These are phyloP conservation scores for Xylaria sp. DNA, from an alignment of 495 filamentous ascomycete genomes.

Conservation along the genomic window DNA sequence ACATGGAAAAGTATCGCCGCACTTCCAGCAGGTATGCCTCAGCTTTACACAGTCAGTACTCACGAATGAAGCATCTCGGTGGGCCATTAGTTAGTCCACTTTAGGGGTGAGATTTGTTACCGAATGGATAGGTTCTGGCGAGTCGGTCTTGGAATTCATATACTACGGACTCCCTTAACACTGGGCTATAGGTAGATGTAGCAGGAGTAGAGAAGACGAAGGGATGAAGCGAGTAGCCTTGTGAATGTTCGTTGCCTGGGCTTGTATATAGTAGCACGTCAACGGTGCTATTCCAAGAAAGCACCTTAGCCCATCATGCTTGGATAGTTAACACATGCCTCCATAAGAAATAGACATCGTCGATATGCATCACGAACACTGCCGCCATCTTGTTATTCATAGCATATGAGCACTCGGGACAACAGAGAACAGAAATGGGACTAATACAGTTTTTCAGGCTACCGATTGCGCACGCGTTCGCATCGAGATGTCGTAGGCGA, in stretches of 20 bases:
- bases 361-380: neutral
- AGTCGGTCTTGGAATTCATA: too few species aligned
- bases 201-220: neutral
- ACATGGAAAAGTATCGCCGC: neutral
- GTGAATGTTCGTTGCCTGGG: neutral
- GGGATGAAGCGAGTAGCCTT: neutral
- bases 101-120: neutral
- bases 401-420: neutral
- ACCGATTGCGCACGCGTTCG: slow-evolving; percentile 13
- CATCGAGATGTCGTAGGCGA: slow-evolving; percentile 10
- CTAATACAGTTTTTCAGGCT: slow-evolving; percentile 24
- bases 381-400: neutral
- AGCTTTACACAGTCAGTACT: neutral
- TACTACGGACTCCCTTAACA: too few species aligned
- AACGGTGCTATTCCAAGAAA: neutral
- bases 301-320: neutral
- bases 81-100: neutral
- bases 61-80: neutral
- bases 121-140: neutral
- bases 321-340: too few species aligned
- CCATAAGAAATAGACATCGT: neutral
- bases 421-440: neutral
- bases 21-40: neutral
- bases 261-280: neutral
- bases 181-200: too few species aligned